Evolutionary conservation across 192 early-diverging fungal genomes (phyloP), one percentile per base, ranked within the genome.

Genomic region (Coemansia aciculifera): DNA sequence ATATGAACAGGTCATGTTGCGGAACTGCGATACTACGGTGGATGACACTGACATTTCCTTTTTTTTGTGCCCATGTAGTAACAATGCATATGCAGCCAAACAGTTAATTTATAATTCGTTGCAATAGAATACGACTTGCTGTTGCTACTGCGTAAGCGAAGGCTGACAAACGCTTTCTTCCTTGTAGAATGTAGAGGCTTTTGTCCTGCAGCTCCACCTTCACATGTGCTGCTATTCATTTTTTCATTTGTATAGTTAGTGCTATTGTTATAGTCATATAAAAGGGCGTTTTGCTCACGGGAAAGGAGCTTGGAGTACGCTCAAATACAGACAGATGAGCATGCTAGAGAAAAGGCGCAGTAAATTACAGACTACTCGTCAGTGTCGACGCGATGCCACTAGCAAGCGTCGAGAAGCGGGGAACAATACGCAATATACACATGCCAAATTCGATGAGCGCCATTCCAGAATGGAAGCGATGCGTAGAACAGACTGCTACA

Each of bases 21-120:
- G 31, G 29, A 57, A 57, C 54, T 57, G 54, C 54, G 54, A 31
- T 57, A n/a, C 54, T 57, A 57, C 54, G 31, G 54, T 57, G 31
- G 27, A 34, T n/a, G 31, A 31, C 46, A 49, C 46, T 49, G 32
- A 11, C 31, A 57, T 57, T 57, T n/a, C 13, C 17, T 17, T 54
- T 13, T 31, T 37, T 36, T 59, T 37, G 57, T 17, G 57, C 32
- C 1, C 57, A 8, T 60, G 59, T 19, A 60, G 59, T 60, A 60
- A 60, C 59, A 38, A 60, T 60, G 59, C 37, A 60, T 60, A 60
- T 60, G 59, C 59, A 24, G 59, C 2, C 59, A 37, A 13, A 37
- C 59, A 60, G 59, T 60, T 60, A 60, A 37, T 60, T 21, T 60
- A 19, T 23, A 60, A 23, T 60, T 39, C 15, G 34, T 9, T 17